Base-by-base conservation (phyloP, 129 eudicot genomes). In the Flaveria bidentis region DNA sequence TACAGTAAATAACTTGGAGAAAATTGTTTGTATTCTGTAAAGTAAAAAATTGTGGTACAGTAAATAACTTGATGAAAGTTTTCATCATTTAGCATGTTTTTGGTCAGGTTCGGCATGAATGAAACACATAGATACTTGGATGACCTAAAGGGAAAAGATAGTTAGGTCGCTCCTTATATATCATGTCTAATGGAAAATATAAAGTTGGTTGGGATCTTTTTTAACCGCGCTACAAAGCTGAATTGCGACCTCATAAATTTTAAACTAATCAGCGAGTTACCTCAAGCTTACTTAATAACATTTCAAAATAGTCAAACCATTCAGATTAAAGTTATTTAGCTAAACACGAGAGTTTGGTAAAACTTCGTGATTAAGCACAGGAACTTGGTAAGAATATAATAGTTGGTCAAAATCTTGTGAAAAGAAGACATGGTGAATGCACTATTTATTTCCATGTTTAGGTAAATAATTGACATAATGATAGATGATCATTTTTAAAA, bases 231-330 rank as follows among this genome's bases (percentile, higher is more conserved):
- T 49, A 14, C 53, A 49, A 49, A 14, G 17, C 53, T 49, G 16
- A 49, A 49, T 14, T 13, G 53, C 16, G 2, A 49, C 53, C 5
- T 49, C 14, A 12, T 45, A 45, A 9, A 7, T 45, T 45, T 45
- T 45, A 45, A 57, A 57, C 13, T 58, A 20, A 9, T 22, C 9
- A 17, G 8, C 65, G 33, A 3, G 15, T 56, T 58, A 58, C 36
- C 65, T 58, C 6, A 20, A 56, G 67, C 39, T 60, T 60, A 25
- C 25, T 13, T 25, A 60, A 60, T 60, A 60, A 60, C 67, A 60
- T 60, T 60, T 25, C 41, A 60, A 60, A 25, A 12, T 13, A 13
- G 3, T 25, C 67, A 25, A 57, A 22, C 23, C 10, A 10, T 25
- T 56, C 13, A 18, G 9, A 9, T 3, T 16, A 1, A 61, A 61